These are phyloP conservation scores for Gossypium rotundifolium DNA, from an alignment of 345 rosid species.

Conservation along the genomic window DNA sequence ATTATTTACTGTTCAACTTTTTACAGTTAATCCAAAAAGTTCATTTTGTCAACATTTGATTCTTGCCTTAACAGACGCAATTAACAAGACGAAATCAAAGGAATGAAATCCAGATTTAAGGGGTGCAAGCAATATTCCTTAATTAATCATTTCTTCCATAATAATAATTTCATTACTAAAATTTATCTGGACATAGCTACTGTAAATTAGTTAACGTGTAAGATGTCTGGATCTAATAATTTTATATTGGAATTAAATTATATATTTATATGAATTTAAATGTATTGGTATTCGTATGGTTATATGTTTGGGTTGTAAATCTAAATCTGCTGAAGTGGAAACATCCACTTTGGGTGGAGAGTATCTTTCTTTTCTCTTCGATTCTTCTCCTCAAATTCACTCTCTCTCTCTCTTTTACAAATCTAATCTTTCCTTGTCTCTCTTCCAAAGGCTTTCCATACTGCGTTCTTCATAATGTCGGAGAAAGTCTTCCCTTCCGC, in stretches of 20 bases:
- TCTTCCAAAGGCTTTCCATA: neutral
- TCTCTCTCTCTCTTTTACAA: neutral
- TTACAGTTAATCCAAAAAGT: neutral
- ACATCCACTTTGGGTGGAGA: constrained; percentile 23
- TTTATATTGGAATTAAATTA: neutral
- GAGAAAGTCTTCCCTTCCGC: constrained; percentile 77
- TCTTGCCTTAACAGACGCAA: constrained; percentile 2
- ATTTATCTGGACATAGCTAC: neutral
- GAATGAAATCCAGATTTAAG: neutral
- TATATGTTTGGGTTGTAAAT: neutral
- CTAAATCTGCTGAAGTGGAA: constrained; percentile 16
- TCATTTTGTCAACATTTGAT: neutral
- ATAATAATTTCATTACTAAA: neutral
- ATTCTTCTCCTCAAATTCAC: constrained; percentile 16
- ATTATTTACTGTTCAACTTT: neutral
- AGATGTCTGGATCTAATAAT: neutral
- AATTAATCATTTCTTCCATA: neutral
- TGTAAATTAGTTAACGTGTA: neutral
- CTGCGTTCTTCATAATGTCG: constrained; percentile 21
- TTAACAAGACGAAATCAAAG: neutral
- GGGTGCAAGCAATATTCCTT: neutral
- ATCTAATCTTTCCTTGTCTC: neutral
- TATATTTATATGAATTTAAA: neutral
- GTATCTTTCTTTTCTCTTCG: constrained; percentile 2
- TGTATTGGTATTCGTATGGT: neutral